These are phyloP conservation scores for Eucalyptus regnans DNA, from an alignment of 345 rosid genomes.

Conservation along the genomic window DNA sequence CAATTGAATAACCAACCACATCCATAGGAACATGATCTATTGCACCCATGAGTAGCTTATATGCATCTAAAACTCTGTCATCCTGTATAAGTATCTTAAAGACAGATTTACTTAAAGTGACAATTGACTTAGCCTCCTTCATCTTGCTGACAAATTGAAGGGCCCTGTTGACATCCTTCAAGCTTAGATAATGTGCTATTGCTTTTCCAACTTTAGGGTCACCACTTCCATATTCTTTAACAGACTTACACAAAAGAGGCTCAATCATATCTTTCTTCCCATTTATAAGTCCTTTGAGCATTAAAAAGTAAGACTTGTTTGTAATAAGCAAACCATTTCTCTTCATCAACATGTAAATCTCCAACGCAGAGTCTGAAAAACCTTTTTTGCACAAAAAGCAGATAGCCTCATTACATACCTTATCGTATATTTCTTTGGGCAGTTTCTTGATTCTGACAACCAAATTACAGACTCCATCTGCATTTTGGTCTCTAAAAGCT, in stretches of 20 bases:
- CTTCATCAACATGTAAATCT: conserved; percentile 34
- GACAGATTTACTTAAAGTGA: conserved; percentile 24
- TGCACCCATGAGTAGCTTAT: conserved; percentile 37
- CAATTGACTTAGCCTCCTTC: conserved; percentile 6
- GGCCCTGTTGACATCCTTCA: conserved; percentile 19
- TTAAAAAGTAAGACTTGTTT: conserved; percentile 22
- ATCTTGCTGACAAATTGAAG: conserved; percentile 21
- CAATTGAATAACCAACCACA: conserved; percentile 47
- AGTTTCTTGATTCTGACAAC: conserved; percentile 27
- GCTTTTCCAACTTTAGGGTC: conserved; percentile 26
- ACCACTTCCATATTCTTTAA: conserved; percentile 36
- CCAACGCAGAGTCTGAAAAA: conserved; percentile 22
- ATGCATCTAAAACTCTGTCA: conserved; percentile 49
- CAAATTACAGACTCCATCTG: conserved; percentile 34
- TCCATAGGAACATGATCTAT: conserved; percentile 35
- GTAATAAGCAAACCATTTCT: conserved; percentile 21
- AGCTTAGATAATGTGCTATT: conserved; percentile 29
- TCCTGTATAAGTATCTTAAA: conserved; percentile 29
- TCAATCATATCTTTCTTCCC: conserved; percentile 6
- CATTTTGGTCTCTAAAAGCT: conserved; percentile 20
- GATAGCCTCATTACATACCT: conserved; percentile 37
- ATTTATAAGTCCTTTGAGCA: conserved; percentile 21
- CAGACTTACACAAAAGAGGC: conserved; percentile 20
- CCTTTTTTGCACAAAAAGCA: conserved; percentile 47
- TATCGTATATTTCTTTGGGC: conserved; percentile 5